Conservation (phyloP, 2,329 filamentous ascomycete species). For the Plenodomus lindquistii region DNA sequence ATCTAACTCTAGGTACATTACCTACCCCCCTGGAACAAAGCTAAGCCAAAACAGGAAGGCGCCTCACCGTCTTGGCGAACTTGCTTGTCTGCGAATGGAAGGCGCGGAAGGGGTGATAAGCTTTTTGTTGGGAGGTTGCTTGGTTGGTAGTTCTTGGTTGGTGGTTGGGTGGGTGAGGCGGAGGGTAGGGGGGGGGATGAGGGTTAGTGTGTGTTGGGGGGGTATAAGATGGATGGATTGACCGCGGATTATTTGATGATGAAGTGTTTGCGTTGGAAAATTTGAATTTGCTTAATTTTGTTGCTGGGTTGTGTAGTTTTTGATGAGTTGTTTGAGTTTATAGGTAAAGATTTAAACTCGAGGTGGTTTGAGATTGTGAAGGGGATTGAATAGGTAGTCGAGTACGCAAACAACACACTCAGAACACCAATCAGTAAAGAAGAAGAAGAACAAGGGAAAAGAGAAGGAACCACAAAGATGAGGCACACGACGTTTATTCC, state of each 20-base stretch:
- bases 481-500: constrained; percentile 21
- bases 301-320: too few relatives aligned
- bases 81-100: constrained; percentile 11
- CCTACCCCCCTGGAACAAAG: too few relatives aligned
- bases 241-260: neutral
- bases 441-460: neutral
- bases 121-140: constrained; percentile 1
- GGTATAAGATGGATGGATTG: neutral
- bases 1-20: too few relatives aligned
- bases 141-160: neutral
- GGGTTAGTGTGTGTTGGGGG: neutral
- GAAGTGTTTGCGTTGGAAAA: neutral
- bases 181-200: too few relatives aligned
- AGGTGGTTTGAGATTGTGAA: too few relatives aligned
- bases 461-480: constrained; percentile 21
- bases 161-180: neutral
- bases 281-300: neutral
- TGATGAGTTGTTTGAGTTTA: too few relatives aligned
- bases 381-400: too few relatives aligned
- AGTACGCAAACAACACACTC: too few relatives aligned
- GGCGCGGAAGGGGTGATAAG: constrained; percentile 11
- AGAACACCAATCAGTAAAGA: neutral
- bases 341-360: too few relatives aligned
- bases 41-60: constrained; percentile 16
- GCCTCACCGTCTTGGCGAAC: constrained; percentile 4